Evolutionary conservation across 306 rosid species (phyloP), one percentile per base, ranked within the genome.

Genomic region (Begonia loranthoides): DNA sequence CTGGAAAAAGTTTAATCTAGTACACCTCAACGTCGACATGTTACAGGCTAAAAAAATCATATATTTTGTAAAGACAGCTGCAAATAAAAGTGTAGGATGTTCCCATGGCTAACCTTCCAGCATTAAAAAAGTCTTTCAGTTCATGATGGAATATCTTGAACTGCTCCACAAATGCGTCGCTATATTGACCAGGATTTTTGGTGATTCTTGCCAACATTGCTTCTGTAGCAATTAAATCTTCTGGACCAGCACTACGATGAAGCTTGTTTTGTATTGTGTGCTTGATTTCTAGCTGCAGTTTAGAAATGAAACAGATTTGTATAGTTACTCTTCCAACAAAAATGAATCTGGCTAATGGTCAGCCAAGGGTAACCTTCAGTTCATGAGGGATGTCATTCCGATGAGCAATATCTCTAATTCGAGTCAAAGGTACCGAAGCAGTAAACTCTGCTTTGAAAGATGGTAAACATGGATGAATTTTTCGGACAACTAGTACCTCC

Each of bases 191-290:
- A 24, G 85, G 81, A 44, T 73, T 85, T 63, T 74, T 54, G 15
- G 95, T 82, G 68, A 90, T 82, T 76, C 70, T 85, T 57, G 87
- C 83, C 61, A 90, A 92, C 95, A 90, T 90, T 24, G 92, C 90
- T 68, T 85, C 97, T 15, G 97, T 85, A 59, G 97, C 89, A 73
- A 90, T 70, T 76, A 90, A 73, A 76, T 90, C 97, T 73, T 90
- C 97, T 17, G 97, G 97, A 17, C 97, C 97, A 49, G 97, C 97
- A 78, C 74, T 82, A 15, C 97, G 89, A 54, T 85, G 97, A 73
- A 90, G 97, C 73, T 90, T 90, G 85, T 90, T 90, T 76, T 90
- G 97, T 72, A 90, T 85, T 53, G 97, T 85, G 65, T 90, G 95
- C 71, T 90, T 90, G 63, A 90, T 90, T 68, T 85, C 83, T 70